Conservation (phyloP, 2,329 filamentous ascomycete genomes). For the Chaetomium sp. region DNA sequence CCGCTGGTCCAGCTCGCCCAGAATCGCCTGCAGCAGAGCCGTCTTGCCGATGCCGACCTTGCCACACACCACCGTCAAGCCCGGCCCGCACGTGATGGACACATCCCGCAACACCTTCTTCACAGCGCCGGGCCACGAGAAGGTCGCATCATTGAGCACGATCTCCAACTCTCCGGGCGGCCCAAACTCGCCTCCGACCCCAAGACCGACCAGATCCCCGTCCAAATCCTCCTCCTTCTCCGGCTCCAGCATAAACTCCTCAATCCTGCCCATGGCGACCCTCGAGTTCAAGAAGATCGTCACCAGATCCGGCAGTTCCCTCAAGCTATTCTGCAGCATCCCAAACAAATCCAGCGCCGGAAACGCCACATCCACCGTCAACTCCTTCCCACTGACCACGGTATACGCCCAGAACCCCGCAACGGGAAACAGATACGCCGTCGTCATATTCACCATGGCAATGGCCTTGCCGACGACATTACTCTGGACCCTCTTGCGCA, state of each 20-base stretch:
- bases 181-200: background rate
- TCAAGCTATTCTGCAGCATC: slow-evolving; percentile 72
- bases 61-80: slow-evolving; percentile 59
- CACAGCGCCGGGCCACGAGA: slow-evolving; percentile 74
- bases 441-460: slow-evolving; percentile 68
- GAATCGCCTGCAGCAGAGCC: slow-evolving; percentile 59
- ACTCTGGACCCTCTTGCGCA: slow-evolving; percentile 65
- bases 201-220: slow-evolving; percentile 36
- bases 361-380: slow-evolving; percentile 82
- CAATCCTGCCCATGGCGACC: slow-evolving; percentile 80
- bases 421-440: slow-evolving; percentile 75
- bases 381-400: slow-evolving; percentile 63
- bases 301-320: slow-evolving; percentile 74
- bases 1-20: slow-evolving; percentile 68
- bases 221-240: slow-evolving; percentile 64
- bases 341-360: slow-evolving; percentile 80
- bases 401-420: slow-evolving; percentile 83
- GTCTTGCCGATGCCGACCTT: slow-evolving; percentile 65
- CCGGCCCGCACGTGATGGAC: slow-evolving; percentile 49
- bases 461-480: slow-evolving; percentile 66
- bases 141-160: slow-evolving; percentile 65
- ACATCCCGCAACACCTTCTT: slow-evolving; percentile 54
- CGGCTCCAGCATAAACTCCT: slow-evolving; percentile 83
- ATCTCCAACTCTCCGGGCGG: slow-evolving; percentile 44
- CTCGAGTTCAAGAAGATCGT: slow-evolving; percentile 77